phyloP scores from a whole-genome alignment of 2,329 filamentous ascomycete species.

The Ascochyta clinopodiicola region DNA sequence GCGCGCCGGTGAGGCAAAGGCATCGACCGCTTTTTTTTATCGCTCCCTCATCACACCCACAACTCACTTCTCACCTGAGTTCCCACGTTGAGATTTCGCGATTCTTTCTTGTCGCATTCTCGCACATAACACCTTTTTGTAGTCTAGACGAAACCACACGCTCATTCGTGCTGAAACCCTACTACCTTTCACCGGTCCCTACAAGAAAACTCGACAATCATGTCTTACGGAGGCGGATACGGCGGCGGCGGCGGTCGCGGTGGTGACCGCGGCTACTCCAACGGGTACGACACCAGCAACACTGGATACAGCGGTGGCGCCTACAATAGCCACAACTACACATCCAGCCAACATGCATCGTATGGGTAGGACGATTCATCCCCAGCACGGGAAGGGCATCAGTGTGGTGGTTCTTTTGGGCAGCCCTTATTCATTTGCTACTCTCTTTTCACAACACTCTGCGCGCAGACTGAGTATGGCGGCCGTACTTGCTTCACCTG shows the following conservation, averaged over 20 bases:
- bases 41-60: constrained; percentile 27
- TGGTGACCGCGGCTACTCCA: constrained; percentile 59
- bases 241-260: constrained; percentile 58
- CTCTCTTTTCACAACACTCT: constrained; percentile 38
- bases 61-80: constrained; percentile 26
- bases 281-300: constrained; percentile 58
- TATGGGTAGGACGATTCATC: constrained; percentile 51
- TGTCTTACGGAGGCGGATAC: constrained; percentile 70
- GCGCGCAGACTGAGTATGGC: constrained; percentile 38
- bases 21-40: constrained; percentile 32
- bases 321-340: constrained; percentile 55
- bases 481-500: constrained; percentile 31
- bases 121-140: constrained; percentile 24
- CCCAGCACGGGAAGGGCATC: constrained; percentile 50
- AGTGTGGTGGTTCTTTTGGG: constrained; percentile 42
- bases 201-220: constrained; percentile 53
- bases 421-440: constrained; percentile 37
- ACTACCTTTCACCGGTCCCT: constrained; percentile 39
- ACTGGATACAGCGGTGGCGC: constrained; percentile 55
- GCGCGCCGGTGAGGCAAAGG: constrained; percentile 33
- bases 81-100: constrained; percentile 29
- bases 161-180: constrained; percentile 34
- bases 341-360: constrained; percentile 51
- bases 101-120: constrained; percentile 35
- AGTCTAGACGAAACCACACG: constrained; percentile 23